phyloP scores from a whole-genome alignment of 257 asterid genomes.

The Lantana camara region DNA sequence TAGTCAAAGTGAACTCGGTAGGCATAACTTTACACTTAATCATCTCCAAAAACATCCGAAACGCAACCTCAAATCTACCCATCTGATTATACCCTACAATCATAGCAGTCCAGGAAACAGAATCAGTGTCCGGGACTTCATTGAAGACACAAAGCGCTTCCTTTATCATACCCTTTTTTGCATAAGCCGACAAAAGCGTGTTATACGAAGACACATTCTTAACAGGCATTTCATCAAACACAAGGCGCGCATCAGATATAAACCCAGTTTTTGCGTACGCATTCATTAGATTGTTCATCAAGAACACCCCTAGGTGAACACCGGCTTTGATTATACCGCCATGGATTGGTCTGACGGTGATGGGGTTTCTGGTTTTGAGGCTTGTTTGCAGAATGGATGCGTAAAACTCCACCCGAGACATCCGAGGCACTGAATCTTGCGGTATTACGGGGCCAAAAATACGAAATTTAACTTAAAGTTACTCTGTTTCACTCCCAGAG shows the following conservation, averaged over 20 bases:
- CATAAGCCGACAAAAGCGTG: conserved; percentile 74
- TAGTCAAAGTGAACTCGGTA: conserved; percentile 65
- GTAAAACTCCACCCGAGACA: conserved; percentile 41
- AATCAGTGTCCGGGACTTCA: conserved; percentile 59
- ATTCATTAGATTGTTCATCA: conserved; percentile 68
- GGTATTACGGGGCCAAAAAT: not conserved
- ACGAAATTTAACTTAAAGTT: not conserved
- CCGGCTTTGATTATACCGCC: conserved; percentile 60
- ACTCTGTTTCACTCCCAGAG: not conserved
- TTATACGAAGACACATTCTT: conserved; percentile 71
- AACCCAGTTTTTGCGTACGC: conserved; percentile 61
- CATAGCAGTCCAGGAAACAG: conserved; percentile 87
- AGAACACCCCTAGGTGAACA: conserved; percentile 53
- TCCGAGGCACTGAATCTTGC: conserved; percentile 20
- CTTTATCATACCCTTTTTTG: conserved; percentile 51
- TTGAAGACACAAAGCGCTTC: conserved; percentile 59
- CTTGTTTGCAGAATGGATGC: conserved; percentile 63
- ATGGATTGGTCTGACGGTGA: conserved; percentile 48
- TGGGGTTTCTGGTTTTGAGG: conserved; percentile 51
- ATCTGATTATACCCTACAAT: conserved; percentile 67
- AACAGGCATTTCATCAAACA: conserved; percentile 74
- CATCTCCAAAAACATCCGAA: conserved; percentile 67
- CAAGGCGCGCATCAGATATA: conserved; percentile 50
- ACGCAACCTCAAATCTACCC: conserved; percentile 49
- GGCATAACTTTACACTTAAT: conserved; percentile 47